Base-by-base conservation (phyloP, 164 flowering plant genomes). In the Annona cherimola region DNA sequence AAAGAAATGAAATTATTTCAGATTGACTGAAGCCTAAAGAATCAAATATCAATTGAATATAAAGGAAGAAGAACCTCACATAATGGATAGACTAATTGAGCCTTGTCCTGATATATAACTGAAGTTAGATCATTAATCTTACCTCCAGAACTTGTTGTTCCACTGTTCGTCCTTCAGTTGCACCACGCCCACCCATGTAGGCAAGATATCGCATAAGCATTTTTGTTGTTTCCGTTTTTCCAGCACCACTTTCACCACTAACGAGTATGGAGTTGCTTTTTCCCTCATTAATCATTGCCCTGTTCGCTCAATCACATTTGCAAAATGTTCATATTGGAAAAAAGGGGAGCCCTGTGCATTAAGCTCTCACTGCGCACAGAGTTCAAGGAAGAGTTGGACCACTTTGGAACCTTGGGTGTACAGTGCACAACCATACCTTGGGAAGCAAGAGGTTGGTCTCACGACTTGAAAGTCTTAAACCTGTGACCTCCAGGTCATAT, bases 201-300 rank as follows among this genome's bases (percentile, higher is more conserved):
- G 94, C 98, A 77, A 93, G 89, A 73, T 91, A 93, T 19, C 85
- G 87, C 98, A 90, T 93, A 69, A 93, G 89, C 98, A 93, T 88
- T 81, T 90, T 93, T 42, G 98, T 90, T 7, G 94, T 91, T 77
- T 90, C 98, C 41, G 98, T 93, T 82, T 93, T 93, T 65, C 98
- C 96, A 64, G 98, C 90, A 46, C 94, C 96, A 81, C 98, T 90
- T 83, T 92, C 97, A 41, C 97, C 97, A 75, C 94, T 92, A 61
- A 90, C 93, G 71, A 92, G 78, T 69, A 92, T 87, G 55, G 90
- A 88, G 75, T 88, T 90, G 78, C 87, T 86, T 76, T 87, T 87
- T 44, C 87, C 88, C 76, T 90, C 91, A 72, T 87, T 86, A 43
- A 87, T 81, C 97, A 92, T 92, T 65, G 80, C 87, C 88, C 97